Evolutionary conservation across 2,329 filamentous ascomycete genomes (phyloP).

Genomic region (Aureobasidium lini): DNA sequence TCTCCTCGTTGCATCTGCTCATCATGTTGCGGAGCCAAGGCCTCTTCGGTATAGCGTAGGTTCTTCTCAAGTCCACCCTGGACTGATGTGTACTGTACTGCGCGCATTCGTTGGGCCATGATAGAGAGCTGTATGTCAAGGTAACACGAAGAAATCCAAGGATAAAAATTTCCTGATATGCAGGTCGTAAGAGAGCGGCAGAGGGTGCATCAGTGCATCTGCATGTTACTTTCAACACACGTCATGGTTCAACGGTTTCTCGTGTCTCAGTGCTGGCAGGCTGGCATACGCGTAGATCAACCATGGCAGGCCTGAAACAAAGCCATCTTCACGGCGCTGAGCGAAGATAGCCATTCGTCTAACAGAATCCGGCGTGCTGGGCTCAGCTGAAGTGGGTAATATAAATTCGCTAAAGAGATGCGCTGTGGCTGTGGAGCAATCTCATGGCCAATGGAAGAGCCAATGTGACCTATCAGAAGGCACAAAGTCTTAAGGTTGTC

Average conservation of each 20-base stretch:
- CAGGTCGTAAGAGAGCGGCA: neutral
- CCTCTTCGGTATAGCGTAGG: conserved; percentile 24
- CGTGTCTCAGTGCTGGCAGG: neutral
- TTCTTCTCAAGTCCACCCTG: conserved; percentile 29
- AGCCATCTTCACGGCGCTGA: neutral
- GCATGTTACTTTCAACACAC: neutral
- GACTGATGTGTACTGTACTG: conserved; percentile 21
- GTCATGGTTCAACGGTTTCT: conserved; percentile 14
- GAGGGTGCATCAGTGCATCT: neutral
- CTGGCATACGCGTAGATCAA: neutral
- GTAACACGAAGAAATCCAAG: neutral
- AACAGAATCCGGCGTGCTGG: neutral
- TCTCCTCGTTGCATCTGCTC: conserved; percentile 15
- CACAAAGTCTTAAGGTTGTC: neutral
- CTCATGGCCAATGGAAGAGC: neutral
- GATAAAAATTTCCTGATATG: neutral
- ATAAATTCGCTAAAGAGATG: neutral
- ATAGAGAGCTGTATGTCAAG: neutral
- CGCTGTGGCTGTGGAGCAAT: neutral
- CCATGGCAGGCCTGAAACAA: neutral
- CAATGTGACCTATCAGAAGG: neutral
- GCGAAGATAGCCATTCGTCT: neutral
- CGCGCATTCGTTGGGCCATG: conserved; percentile 22
- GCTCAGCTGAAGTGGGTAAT: neutral
- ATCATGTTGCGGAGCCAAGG: conserved; percentile 18